A percentile compares a stretch with the other conserved stretches of the same genome.
phyloP scores from a whole-genome alignment of 257 asterid species.

The Mentha longifolia region DNA sequence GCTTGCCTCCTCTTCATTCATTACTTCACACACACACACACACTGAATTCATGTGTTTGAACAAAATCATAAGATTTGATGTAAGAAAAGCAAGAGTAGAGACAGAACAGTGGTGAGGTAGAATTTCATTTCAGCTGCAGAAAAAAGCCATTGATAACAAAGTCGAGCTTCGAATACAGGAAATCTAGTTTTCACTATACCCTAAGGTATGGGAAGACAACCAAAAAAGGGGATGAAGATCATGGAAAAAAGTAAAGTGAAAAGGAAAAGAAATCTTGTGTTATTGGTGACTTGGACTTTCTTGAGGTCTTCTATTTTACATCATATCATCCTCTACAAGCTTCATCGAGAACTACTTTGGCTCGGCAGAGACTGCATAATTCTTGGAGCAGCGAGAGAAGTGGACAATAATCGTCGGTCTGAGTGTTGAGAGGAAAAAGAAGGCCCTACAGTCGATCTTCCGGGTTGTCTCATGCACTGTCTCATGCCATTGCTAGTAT shows the following conservation, averaged over 20 bases:
- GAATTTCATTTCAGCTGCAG: conserved; percentile 10
- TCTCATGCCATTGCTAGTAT: conserved; percentile 25
- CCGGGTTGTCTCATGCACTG: conserved; percentile 6
- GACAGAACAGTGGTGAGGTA: not conserved
- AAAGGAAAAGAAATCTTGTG: conserved; percentile 1
- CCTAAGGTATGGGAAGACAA: conserved; percentile 2
- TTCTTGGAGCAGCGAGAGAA: not conserved
- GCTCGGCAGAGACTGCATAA: conserved; percentile 15
- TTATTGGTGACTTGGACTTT: conserved; percentile 20
- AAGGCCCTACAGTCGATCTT: conserved; percentile 25
- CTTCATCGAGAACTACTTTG: conserved; percentile 33
- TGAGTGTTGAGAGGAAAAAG: not conserved
- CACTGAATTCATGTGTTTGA: not conserved
- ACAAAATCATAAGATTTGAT: conserved; percentile 13
- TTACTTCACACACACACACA: not conserved
- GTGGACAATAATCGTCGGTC: conserved; percentile 15
- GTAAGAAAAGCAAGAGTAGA: conserved; percentile 8
- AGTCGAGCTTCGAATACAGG: not conserved
- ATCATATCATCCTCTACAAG: conserved; percentile 29
- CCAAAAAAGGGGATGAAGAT: not conserved
- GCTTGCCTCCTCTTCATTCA: not conserved
- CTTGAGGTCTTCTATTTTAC: conserved; percentile 29
- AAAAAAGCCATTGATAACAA: not conserved
- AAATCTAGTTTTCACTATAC: not conserved
- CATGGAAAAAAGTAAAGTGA: not conserved